A percentile compares a stretch with the other conserved stretches of the same genome.
phyloP scores from a whole-genome alignment of 257 asterid species.

The Cynanchum wilfordii region DNA sequence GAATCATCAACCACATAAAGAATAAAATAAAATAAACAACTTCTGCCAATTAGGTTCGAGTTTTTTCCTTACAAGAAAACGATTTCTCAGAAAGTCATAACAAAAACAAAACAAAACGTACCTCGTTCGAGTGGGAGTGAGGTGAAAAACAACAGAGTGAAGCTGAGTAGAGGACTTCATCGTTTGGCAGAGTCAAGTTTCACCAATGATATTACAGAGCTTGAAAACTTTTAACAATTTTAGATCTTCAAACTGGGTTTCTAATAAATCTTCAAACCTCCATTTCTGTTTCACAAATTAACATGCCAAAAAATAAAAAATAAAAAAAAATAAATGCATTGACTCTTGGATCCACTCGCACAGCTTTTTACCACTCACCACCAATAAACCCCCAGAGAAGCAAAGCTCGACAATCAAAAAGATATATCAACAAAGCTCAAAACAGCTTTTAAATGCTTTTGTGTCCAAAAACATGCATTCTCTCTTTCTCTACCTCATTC shows the following conservation, averaged over 20 bases:
- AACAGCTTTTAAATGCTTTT: neutral
- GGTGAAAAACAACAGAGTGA: constrained; percentile 80
- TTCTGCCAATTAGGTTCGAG: neutral
- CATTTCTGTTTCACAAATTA: neutral
- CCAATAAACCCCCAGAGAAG: neutral
- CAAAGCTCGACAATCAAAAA: constrained; percentile 1
- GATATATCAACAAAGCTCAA: neutral
- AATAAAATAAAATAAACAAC: neutral
- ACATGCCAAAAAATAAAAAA: neutral
- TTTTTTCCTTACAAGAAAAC: neutral
- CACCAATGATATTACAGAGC: constrained; percentile 12
- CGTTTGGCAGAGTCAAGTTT: neutral
- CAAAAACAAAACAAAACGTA: constrained; percentile 11
- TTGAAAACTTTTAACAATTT: neutral
- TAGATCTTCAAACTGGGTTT: constrained; percentile 41
- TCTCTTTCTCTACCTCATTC: constrained; percentile 6
- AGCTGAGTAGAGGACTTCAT: constrained; percentile 76
- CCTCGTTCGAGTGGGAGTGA: constrained; percentile 96
- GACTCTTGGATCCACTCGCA: constrained; percentile 6
- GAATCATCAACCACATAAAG: neutral
- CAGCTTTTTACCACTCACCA: neutral
- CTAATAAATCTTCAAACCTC: constrained; percentile 8
- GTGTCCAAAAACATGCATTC: constrained; percentile 12
- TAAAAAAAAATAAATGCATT: neutral
- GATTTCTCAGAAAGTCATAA: neutral